Evolutionary conservation across 441 rosid species (phyloP).

Genomic region (Gossypium schwendimanii): DNA sequence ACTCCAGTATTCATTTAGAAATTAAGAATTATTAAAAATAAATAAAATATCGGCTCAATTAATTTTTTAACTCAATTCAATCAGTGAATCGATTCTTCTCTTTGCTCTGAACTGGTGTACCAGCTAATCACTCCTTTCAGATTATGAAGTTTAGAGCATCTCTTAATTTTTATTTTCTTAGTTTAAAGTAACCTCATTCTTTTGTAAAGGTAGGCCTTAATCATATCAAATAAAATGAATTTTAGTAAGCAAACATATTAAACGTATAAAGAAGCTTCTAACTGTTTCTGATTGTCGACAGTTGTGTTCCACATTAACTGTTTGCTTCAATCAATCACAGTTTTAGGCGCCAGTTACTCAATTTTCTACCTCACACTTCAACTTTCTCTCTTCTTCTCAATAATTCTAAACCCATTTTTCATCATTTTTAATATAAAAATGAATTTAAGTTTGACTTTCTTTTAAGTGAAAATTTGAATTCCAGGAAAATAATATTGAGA

Average conservation of each 20-base stretch:
- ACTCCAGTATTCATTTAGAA: too few relatives aligned
- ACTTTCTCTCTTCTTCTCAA: conserved; percentile 3
- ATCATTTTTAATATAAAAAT: too few relatives aligned
- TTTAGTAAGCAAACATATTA: background rate
- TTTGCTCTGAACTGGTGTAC: too few relatives aligned
- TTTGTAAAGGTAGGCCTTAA: background rate
- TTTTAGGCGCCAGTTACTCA: background rate
- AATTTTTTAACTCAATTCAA: too few relatives aligned
- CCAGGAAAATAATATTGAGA: too few relatives aligned
- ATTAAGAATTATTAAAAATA: too few relatives aligned
- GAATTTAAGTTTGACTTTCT: too few relatives aligned
- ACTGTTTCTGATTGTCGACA: conserved; percentile 6
- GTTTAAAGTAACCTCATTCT: background rate
- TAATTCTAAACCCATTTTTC: background rate
- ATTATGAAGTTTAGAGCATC: background rate
- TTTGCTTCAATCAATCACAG: background rate
- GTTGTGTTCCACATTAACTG: conserved; percentile 10
- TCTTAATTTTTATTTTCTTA: background rate
- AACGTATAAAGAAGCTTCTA: background rate
- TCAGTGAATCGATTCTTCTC: too few relatives aligned
- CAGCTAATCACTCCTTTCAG: background rate
- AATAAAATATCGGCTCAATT: too few relatives aligned
- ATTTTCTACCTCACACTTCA: background rate
- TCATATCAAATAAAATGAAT: background rate
- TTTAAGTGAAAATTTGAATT: too few relatives aligned